These are phyloP conservation scores for Penicillium steckii DNA, from an alignment of 495 filamentous ascomycete genomes.

Conservation along the genomic window DNA sequence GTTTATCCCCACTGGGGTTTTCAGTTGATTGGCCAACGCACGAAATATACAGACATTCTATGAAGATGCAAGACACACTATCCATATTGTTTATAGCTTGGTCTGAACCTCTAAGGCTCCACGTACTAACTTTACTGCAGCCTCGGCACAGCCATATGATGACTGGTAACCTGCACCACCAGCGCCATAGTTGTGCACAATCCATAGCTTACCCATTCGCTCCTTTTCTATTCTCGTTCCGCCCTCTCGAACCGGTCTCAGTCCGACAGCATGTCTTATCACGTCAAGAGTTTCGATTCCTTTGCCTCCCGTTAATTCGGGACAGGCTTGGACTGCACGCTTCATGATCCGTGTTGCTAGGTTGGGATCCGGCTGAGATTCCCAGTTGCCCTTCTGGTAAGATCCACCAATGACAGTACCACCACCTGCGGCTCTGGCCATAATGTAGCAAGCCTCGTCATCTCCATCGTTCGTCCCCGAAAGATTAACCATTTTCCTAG, in stretches of 20 bases:
- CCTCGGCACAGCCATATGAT: slow-evolving; percentile 71
- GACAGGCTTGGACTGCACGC: slow-evolving; percentile 66
- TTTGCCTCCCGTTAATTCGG: slow-evolving; percentile 67
- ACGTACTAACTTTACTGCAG: not conserved
- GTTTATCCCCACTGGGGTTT: too few species aligned
- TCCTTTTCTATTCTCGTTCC: slow-evolving; percentile 83
- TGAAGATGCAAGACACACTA: too few species aligned
- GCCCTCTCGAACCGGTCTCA: slow-evolving; percentile 71
- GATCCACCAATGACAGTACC: slow-evolving; percentile 83
- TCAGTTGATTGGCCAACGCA: too few species aligned
- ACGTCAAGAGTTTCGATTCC: slow-evolving; percentile 76
- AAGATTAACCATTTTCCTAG: slow-evolving; percentile 61
- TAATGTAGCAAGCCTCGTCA: slow-evolving; percentile 78
- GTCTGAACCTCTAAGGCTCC: not conserved
- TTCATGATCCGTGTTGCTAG: slow-evolving; percentile 84
- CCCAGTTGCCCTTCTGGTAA: slow-evolving; percentile 79
- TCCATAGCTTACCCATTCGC: slow-evolving; percentile 58
- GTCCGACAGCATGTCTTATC: slow-evolving; percentile 80
- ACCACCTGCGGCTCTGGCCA: slow-evolving; percentile 74
- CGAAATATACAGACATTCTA: too few species aligned
- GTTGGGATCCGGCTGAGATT: slow-evolving; percentile 74
- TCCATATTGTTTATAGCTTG: not conserved
- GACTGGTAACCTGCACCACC: slow-evolving; percentile 88
- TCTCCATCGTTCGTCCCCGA: slow-evolving; percentile 76
- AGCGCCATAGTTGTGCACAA: slow-evolving; percentile 94